Conservation (phyloP, 2,329 filamentous ascomycete species). For the Coleophoma eucalyptorum region DNA sequence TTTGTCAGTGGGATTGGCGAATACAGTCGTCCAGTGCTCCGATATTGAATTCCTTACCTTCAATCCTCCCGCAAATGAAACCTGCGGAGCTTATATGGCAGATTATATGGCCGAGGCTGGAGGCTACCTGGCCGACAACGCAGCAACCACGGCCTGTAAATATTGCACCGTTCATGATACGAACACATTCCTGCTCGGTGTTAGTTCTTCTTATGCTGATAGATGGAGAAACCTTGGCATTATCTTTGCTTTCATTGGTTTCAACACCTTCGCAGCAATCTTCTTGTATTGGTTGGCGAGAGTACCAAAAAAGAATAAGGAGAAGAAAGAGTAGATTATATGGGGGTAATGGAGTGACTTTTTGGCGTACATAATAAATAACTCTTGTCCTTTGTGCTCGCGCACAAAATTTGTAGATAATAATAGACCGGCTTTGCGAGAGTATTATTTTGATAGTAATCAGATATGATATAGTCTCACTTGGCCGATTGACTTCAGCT, state of each 20-base stretch:
- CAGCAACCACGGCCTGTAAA: constrained; percentile 34
- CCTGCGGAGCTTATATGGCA: constrained; percentile 55
- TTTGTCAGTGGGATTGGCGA: constrained; percentile 63
- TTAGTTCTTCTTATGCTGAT: not conserved
- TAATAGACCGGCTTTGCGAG: no score
- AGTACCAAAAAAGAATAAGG: not conserved
- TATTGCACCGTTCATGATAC: constrained; percentile 41
- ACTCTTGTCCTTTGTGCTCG: no score
- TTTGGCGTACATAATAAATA: no score
- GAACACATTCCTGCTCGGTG: not conserved
- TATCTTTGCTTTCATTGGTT: not conserved
- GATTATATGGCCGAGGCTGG: constrained; percentile 43
- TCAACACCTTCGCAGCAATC: not conserved
- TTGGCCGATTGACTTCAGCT: no score
- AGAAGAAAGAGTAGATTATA: no score
- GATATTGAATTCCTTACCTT: constrained; percentile 64
- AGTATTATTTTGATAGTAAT: no score
- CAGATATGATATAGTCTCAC: no score
- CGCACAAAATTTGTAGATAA: no score
- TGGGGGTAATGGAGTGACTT: no score
- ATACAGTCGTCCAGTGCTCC: constrained; percentile 60
- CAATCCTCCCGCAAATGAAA: constrained; percentile 48
- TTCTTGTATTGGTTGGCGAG: not conserved
- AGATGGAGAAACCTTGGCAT: not conserved
- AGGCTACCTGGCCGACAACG: constrained; percentile 40